These are phyloP conservation scores for Trichoderma pleuroti DNA, from an alignment of 2,329 filamentous ascomycete genomes.

Conservation along the genomic window DNA sequence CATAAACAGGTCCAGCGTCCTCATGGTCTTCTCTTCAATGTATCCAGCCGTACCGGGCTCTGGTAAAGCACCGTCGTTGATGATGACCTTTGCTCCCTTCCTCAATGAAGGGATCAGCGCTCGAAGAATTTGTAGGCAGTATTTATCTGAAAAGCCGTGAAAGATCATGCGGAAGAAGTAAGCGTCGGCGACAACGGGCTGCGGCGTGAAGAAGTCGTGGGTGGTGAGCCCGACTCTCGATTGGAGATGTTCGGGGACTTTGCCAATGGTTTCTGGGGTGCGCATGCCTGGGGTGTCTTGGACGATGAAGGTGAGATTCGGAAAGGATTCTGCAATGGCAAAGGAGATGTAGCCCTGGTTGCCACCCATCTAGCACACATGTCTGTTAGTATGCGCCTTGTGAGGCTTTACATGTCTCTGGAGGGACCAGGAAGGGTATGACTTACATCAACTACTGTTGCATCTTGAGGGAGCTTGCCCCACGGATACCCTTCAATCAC, in stretches of 20 bases:
- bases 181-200: constrained; percentile 26
- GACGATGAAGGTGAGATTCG: constrained; percentile 18
- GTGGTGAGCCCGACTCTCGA: constrained; percentile 25
- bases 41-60: constrained; percentile 21
- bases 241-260: constrained; percentile 22
- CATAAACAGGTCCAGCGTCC: constrained; percentile 19
- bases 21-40: constrained; percentile 14
- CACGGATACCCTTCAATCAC: constrained; percentile 17
- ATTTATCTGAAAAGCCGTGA: constrained; percentile 35
- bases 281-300: constrained; percentile 27
- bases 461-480: background rate
- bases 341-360: constrained; percentile 21
- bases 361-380: constrained; percentile 12
- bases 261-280: constrained; percentile 21
- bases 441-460: constrained; percentile 18
- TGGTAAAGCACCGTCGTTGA: constrained; percentile 28
- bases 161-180: constrained; percentile 35
- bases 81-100: constrained; percentile 26
- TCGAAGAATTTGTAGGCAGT: constrained; percentile 32
- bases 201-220: constrained; percentile 31
- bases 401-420: background rate
- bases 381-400: background rate
- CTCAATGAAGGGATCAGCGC: constrained; percentile 31
- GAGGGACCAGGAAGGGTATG: background rate
- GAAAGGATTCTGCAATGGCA: constrained; percentile 15